phyloP scores from a whole-genome alignment of 108 stramenopile species.

The Conticribra weissflogii region DNA sequence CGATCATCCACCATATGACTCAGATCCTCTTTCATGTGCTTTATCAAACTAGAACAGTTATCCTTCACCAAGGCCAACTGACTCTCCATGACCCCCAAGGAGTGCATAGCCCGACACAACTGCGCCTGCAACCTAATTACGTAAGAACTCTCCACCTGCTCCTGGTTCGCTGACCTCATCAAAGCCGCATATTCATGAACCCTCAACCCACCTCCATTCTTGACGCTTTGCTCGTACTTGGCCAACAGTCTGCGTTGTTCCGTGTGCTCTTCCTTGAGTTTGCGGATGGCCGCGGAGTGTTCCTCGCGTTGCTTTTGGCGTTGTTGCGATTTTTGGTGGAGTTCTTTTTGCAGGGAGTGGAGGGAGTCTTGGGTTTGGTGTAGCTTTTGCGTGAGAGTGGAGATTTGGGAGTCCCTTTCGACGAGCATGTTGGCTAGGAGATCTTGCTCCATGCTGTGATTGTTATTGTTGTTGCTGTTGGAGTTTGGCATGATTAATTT shows the following conservation, averaged over 20 bases:
- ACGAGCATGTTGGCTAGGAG: constrained; percentile 36
- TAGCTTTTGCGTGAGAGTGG: constrained; percentile 42
- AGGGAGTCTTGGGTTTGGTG: constrained; percentile 30
- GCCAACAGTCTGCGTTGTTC: constrained; percentile 26
- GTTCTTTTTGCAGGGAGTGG: constrained; percentile 31
- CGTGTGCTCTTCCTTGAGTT: constrained; percentile 42
- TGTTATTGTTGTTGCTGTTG: neutral
- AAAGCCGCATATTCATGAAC: constrained; percentile 46
- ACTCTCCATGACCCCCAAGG: constrained; percentile 79
- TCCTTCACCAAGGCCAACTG: constrained; percentile 66
- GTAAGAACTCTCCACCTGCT: constrained; percentile 54
- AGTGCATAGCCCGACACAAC: constrained; percentile 84
- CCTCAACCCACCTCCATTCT: constrained; percentile 31
- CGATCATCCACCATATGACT: constrained; percentile 63
- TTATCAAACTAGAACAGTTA: constrained; percentile 46
- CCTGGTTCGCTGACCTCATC: constrained; percentile 33
- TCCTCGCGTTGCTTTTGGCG: constrained; percentile 42
- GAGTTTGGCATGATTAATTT: too few species aligned
- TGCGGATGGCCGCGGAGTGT: constrained; percentile 30
- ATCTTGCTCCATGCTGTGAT: constrained; percentile 17
- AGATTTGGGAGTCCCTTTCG: constrained; percentile 49
- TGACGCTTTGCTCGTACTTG: constrained; percentile 32
- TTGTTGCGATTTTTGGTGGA: constrained; percentile 13
- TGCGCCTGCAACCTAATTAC: constrained; percentile 83
- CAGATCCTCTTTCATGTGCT: constrained; percentile 58